A percentile compares a stretch with the other conserved stretches of the same genome.
Evolutionary conservation across 768 basidiomycete species (phyloP).

Genomic region (Punctularia strigosozonata): DNA sequence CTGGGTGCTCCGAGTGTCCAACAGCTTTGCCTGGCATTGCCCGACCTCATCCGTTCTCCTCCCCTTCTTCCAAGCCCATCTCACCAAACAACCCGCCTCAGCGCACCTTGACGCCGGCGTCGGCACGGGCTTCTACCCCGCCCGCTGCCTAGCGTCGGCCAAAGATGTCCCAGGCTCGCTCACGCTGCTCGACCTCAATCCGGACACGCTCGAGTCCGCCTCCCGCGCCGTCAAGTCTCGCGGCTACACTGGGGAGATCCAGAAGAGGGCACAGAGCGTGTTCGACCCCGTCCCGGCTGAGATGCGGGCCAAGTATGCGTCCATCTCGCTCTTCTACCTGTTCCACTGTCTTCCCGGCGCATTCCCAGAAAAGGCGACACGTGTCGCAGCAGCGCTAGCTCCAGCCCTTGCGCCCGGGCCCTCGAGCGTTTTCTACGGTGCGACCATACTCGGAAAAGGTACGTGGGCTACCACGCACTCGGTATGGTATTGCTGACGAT

Average conservation of each 20-base stretch:
- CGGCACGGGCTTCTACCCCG: constrained; percentile 11
- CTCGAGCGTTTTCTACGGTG: constrained; percentile 11
- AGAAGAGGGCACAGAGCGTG: constrained; percentile 6
- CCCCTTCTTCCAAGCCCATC: constrained; percentile 10
- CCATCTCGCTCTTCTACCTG: constrained; percentile 12
- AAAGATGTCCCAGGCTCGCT: constrained; percentile 6
- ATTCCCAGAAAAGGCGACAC: constrained; percentile 8
- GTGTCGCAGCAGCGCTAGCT: constrained; percentile 4
- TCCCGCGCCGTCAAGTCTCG: constrained; percentile 3
- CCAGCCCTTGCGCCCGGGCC: constrained; percentile 5
- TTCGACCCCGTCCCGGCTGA: constrained; percentile 8
- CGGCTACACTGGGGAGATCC: constrained; percentile 7
- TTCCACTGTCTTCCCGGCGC: constrained; percentile 11
- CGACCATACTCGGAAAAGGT: constrained; percentile 10
- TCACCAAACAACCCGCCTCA: too few relatives aligned
- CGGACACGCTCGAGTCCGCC: constrained; percentile 7
- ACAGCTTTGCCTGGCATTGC: constrained; percentile 8
- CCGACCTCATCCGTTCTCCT: constrained; percentile 5
- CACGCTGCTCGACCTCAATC: constrained; percentile 10
- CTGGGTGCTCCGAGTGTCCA: constrained; percentile 7
- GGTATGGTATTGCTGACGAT: too few relatives aligned
- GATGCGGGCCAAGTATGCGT: constrained; percentile 6
- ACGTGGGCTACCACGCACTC: too few relatives aligned
- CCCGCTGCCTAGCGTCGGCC: constrained; percentile 1
- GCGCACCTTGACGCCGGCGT: constrained; percentile 11